These are phyloP conservation scores for Punctularia strigosozonata DNA, from an alignment of 768 basidiomycete genomes.

Conservation along the genomic window DNA sequence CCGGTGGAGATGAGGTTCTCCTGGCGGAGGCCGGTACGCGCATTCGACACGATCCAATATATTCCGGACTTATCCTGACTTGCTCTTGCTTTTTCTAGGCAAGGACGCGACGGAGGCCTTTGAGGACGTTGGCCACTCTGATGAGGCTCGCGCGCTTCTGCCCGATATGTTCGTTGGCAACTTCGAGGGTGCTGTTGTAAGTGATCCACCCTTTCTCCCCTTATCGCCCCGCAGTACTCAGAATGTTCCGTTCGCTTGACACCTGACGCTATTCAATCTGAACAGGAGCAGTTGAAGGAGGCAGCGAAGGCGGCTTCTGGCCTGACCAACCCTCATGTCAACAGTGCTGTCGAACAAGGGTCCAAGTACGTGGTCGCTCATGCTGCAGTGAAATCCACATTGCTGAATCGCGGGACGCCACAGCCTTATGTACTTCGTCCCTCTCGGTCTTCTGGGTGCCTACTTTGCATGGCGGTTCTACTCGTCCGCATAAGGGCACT, in stretches of 20 bases:
- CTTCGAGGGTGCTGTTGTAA: conserved; percentile 60
- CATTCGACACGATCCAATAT: conserved; percentile 9
- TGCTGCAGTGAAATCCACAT: not conserved
- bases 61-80: conserved; percentile 1
- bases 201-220: conserved; percentile 18
- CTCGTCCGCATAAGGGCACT: too few species aligned
- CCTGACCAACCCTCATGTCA: conserved; percentile 25
- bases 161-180: conserved; percentile 72
- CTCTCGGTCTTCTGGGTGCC: conserved; percentile 64
- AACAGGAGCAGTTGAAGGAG: conserved; percentile 40
- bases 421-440: conserved; percentile 73
- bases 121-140: conserved; percentile 98
- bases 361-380: conserved; percentile 40
- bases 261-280: too few species aligned
- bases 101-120: conserved; percentile 97
- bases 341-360: conserved; percentile 46
- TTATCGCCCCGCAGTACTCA: conserved; percentile 3
- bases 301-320: conserved; percentile 31
- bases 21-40: conserved; percentile 80
- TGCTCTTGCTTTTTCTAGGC: conserved; percentile 32
- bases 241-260: conserved; percentile 4
- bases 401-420: too few species aligned
- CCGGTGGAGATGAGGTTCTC: conserved; percentile 97
- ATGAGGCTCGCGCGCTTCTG: conserved; percentile 86
- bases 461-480: conserved; percentile 88